Evolutionary conservation across 202 grass and related monocot genomes (phyloP).

Genomic region (Musa balbisiana): DNA sequence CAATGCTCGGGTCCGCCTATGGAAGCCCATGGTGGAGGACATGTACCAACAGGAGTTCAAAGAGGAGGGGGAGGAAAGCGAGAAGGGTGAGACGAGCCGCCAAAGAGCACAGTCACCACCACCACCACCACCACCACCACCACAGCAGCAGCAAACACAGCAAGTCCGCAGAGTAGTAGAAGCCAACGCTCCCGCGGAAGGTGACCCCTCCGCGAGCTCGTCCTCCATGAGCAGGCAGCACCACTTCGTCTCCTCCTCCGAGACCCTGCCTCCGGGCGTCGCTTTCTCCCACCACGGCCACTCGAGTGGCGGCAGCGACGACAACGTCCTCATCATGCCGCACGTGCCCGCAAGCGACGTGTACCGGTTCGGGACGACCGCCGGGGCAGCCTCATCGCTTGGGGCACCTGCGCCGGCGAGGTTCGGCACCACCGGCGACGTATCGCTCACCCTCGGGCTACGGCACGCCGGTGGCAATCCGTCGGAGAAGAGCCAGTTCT

Average conservation of each 20-base stretch:
- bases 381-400: neutral
- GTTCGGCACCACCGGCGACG: conserved; percentile 61
- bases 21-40: conserved; percentile 99
- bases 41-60: conserved; percentile 96
- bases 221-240: conserved; percentile 1
- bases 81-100: conserved; percentile 5
- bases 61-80: conserved; percentile 35
- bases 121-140: conserved; percentile 20
- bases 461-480: conserved; percentile 69
- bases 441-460: conserved; percentile 82
- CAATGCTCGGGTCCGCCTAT: conserved; percentile 95
- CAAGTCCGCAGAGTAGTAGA: neutral
- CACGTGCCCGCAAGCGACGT: conserved; percentile 36
- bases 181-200: neutral
- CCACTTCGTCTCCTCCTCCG: conserved; percentile 38
- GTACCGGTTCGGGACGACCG: conserved; percentile 31
- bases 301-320: neutral
- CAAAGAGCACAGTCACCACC: conserved; percentile 30
- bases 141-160: conserved; percentile 16
- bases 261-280: conserved; percentile 17
- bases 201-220: neutral
- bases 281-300: no score
- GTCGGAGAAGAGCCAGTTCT: conserved; percentile 59
- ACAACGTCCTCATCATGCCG: conserved; percentile 47
- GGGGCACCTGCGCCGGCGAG: conserved; percentile 42